Evolutionary conservation across 306 rosid genomes (phyloP).

Genomic region (Cucurbita moschata): DNA sequence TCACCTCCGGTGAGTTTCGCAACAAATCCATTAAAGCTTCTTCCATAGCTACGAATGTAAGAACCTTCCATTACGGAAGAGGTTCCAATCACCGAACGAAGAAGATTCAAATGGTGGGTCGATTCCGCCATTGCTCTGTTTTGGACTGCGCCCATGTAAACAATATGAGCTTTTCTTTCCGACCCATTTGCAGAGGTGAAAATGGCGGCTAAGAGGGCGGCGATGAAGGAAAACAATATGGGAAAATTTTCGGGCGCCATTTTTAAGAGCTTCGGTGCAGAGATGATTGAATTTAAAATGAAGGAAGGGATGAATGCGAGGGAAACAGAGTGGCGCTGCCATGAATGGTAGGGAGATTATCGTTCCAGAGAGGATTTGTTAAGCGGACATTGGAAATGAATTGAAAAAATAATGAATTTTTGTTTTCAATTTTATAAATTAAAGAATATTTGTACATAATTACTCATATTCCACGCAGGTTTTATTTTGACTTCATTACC

Average conservation of each 20-base stretch:
- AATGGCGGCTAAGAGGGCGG: background rate
- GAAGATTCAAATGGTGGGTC: conserved; percentile 3
- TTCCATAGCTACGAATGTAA: conserved; percentile 10
- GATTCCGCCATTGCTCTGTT: background rate
- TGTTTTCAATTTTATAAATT: too few species aligned
- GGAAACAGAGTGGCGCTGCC: background rate
- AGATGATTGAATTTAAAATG: background rate
- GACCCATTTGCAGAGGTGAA: background rate
- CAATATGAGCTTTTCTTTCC: conserved; percentile 9
- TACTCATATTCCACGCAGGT: too few species aligned
- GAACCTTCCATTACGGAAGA: background rate
- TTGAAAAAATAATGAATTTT: too few species aligned
- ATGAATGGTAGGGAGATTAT: background rate
- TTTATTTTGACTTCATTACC: too few species aligned
- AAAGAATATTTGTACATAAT: too few species aligned
- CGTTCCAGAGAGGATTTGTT: background rate
- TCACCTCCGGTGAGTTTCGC: conserved; percentile 12
- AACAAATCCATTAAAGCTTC: conserved; percentile 26
- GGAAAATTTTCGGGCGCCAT: background rate
- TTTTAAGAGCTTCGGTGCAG: background rate
- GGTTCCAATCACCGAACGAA: background rate
- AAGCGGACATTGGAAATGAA: background rate
- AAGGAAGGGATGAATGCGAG: background rate
- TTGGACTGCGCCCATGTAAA: conserved; percentile 11
- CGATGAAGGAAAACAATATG: background rate